Conservation (phyloP, 345 rosid species). For the Gynandropsis gynandra region DNA sequence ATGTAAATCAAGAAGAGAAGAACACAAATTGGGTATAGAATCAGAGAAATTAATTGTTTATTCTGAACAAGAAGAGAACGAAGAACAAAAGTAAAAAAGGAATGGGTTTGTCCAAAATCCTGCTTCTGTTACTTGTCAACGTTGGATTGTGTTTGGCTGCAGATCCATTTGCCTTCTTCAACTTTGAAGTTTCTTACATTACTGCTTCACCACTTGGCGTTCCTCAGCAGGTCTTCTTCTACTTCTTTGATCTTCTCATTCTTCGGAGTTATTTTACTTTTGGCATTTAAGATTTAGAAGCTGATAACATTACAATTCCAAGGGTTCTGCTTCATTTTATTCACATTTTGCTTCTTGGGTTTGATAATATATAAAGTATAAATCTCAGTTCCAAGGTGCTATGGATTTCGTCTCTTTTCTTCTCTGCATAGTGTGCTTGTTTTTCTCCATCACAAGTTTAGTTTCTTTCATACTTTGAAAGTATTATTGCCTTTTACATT, state of each 20-base stretch:
- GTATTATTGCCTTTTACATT: conserved; percentile 10
- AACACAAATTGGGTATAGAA: conserved; percentile 12
- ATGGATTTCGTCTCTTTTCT: neutral
- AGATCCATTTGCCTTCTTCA: conserved; percentile 58
- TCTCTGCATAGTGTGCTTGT: conserved; percentile 11
- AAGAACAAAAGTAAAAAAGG: neutral
- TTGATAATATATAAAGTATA: too few species aligned
- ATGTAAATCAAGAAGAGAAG: conserved; percentile 26
- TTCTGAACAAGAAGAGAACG: conserved; percentile 15
- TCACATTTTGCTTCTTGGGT: too few species aligned
- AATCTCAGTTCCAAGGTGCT: too few species aligned
- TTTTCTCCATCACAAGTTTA: conserved; percentile 18
- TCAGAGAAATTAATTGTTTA: conserved; percentile 12
- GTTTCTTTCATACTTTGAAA: conserved; percentile 20
- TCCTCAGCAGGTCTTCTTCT: conserved; percentile 66
- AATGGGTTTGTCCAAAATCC: conserved; percentile 48
- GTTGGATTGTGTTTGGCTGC: conserved; percentile 46
- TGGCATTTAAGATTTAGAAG: conserved; percentile 7
- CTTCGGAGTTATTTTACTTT: conserved; percentile 2
- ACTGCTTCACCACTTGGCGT: conserved; percentile 96
- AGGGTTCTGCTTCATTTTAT: too few species aligned
- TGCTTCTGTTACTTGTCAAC: conserved; percentile 45
- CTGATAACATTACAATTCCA: neutral
- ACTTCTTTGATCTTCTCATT: conserved; percentile 3
- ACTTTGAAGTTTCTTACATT: conserved; percentile 83